Conservation (phyloP, 208 protist genomes). For the Leishmania gerbilli region DNA sequence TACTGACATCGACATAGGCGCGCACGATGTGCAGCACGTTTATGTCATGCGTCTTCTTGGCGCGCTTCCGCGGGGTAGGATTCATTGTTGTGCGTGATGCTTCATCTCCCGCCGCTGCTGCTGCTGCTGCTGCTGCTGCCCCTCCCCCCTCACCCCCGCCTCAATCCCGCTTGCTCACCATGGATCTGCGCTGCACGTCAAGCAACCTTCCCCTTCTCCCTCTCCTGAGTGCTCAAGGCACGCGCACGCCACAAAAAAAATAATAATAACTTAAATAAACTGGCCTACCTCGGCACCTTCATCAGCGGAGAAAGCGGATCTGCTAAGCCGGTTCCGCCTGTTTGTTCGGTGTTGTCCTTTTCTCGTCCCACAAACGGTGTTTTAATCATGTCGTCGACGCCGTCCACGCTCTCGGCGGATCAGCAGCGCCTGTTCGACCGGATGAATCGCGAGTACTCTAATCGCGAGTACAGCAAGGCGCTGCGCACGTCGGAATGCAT, state of each 20-base stretch:
- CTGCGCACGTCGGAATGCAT: constrained; percentile 77
- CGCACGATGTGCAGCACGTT: not conserved
- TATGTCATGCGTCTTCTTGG: not conserved
- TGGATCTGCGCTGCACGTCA: not conserved
- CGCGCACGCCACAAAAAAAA: not conserved
- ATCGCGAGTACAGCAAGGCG: constrained; percentile 79
- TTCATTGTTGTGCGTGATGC: not conserved
- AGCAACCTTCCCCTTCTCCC: not conserved
- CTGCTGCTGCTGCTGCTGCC: not conserved
- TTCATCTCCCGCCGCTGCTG: no score
- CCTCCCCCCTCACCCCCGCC: not conserved
- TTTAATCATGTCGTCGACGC: constrained; percentile 10
- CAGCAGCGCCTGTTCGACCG: constrained; percentile 83
- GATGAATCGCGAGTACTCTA: constrained; percentile 78
- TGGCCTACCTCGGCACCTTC: not conserved
- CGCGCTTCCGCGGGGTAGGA: not conserved
- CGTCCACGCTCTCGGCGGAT: constrained; percentile 28
- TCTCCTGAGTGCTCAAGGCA: not conserved
- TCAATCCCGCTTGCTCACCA: not conserved
- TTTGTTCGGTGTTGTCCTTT: not conserved
- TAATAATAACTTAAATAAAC: not conserved
- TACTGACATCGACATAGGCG: not conserved
- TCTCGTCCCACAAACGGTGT: not conserved
- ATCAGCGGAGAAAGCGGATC: constrained; percentile 1
- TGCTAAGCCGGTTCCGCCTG: not conserved